A percentile compares a stretch with the other conserved stretches of the same genome.
phyloP scores from a whole-genome alignment of 345 rosid genomes.

The Erodium maritimum region DNA sequence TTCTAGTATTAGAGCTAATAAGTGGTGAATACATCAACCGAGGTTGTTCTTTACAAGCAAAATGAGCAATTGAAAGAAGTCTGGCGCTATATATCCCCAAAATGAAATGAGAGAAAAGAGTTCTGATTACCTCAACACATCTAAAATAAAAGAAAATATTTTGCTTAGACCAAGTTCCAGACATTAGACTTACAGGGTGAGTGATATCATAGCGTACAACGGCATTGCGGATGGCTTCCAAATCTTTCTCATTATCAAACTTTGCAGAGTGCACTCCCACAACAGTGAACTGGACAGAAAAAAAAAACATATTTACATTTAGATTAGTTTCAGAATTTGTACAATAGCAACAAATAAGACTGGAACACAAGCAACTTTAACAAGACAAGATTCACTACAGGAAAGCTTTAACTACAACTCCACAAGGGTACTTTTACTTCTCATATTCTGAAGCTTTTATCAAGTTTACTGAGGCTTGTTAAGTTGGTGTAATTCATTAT shows the following conservation, averaged over 20 bases:
- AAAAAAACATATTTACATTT: slow-evolving; percentile 1
- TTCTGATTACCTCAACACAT: neutral
- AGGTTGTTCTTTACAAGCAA: neutral
- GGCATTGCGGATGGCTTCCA: slow-evolving; percentile 87
- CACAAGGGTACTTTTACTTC: neutral
- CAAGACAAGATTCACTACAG: neutral
- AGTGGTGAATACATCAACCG: neutral
- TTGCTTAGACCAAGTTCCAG: slow-evolving; percentile 5
- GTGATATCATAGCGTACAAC: slow-evolving; percentile 70
- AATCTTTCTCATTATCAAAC: slow-evolving; percentile 93
- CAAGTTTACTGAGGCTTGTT: neutral
- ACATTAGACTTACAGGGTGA: slow-evolving; percentile 55
- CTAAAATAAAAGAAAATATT: neutral
- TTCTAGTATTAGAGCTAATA: too few relatives aligned
- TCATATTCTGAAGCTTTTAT: too few relatives aligned
- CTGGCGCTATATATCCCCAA: neutral
- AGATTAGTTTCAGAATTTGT: neutral
- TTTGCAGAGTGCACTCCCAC: slow-evolving; percentile 97
- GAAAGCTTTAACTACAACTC: neutral
- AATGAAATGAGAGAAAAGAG: neutral
- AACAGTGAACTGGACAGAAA: slow-evolving; percentile 56
- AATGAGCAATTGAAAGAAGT: too few relatives aligned
- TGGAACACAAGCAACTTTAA: neutral
- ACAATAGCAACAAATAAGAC: neutral
- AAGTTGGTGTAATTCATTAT: neutral